Evolutionary conservation across 1,284 basidiomycete species (phyloP), one percentile per base, ranked within the genome.

Genomic region (Boletus subluridellus): DNA sequence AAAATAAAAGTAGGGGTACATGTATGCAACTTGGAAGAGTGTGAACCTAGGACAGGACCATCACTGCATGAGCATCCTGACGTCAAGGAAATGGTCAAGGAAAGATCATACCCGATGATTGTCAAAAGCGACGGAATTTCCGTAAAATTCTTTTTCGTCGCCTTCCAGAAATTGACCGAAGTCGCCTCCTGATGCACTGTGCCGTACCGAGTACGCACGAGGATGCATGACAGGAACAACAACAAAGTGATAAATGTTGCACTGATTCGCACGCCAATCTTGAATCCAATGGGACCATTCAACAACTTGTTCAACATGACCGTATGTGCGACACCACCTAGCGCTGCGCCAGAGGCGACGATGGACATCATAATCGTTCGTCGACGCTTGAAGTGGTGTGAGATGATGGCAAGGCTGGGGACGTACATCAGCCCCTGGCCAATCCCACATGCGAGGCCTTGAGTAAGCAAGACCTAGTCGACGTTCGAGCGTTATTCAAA

Each of bases 221-320:
- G 21, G 21, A 21, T 21, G 21, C 21, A 21, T 21, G 21, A 21
- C 21, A 21, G 21, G 21, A 21, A 21, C 21, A 21, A 21, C 21
- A 21, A 21, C 21, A 21, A 1, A 21, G 21, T 21, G 21, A 21
- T 21, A 21, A 21, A 21, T 21, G 21, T 21, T 21, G 70, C 74
- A 45, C 71, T 76, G 30, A 66, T 67, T n/a, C 55, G 65, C 0
- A 73, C 67, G 12, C 72, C 66, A 8, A 14, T 59, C 35, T 51
- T 63, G 57, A 71, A 66, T 41, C 70, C 72, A 2, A 69, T 28
- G 10, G 57, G 54, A 14, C 67, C 63, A 35, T 69, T 70, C 34
- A 79, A 65, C 1, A 75, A 56, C 42, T 74, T 69, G 60, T 79
- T 79, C 46, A 80, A 57, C 73, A 79, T 77, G 57, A 80, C 72